Percentiles rank a stretch among this genome's conserved stretches.
phyloP scores from a whole-genome alignment of 306 rosid genomes.

The Ziziphus jujuba region DNA sequence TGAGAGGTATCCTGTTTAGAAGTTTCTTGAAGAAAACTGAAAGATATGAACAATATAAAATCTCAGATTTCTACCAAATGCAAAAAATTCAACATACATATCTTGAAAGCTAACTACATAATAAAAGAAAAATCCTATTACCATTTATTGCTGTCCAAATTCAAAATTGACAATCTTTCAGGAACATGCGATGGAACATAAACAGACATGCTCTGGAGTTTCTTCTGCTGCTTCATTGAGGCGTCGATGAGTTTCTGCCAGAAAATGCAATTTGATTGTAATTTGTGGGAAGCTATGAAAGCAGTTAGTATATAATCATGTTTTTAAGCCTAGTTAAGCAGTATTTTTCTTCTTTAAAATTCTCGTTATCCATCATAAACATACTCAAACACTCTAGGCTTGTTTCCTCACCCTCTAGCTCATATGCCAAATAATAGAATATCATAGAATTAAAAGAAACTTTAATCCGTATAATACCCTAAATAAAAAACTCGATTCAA shows the following conservation, averaged over 20 bases:
- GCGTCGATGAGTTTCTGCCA: constrained; percentile 71
- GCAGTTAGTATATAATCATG: neutral
- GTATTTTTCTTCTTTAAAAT: too few species aligned
- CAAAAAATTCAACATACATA: constrained; percentile 2
- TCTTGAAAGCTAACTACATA: neutral
- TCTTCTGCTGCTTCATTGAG: constrained; percentile 71
- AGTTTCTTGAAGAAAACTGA: constrained; percentile 60
- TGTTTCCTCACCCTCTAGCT: too few species aligned
- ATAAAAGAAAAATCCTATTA: constrained; percentile 16
- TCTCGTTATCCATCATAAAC: too few species aligned
- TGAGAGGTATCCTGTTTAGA: constrained; percentile 41
- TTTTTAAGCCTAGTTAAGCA: neutral
- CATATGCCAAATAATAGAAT: too few species aligned
- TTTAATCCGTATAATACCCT: too few species aligned
- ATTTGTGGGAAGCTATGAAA: constrained; percentile 12
- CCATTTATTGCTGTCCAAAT: constrained; percentile 55
- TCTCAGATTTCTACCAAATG: constrained; percentile 13
- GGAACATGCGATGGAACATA: constrained; percentile 49
- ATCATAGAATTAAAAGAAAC: too few species aligned
- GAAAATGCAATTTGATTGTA: constrained; percentile 16
- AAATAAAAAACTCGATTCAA: neutral
- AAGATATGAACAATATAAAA: constrained; percentile 22
- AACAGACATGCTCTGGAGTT: constrained; percentile 68
- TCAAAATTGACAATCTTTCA: constrained; percentile 41
- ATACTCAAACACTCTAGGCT: neutral